Conservation (phyloP, 2,329 filamentous ascomycete species). For the Microdochium nivale region DNA sequence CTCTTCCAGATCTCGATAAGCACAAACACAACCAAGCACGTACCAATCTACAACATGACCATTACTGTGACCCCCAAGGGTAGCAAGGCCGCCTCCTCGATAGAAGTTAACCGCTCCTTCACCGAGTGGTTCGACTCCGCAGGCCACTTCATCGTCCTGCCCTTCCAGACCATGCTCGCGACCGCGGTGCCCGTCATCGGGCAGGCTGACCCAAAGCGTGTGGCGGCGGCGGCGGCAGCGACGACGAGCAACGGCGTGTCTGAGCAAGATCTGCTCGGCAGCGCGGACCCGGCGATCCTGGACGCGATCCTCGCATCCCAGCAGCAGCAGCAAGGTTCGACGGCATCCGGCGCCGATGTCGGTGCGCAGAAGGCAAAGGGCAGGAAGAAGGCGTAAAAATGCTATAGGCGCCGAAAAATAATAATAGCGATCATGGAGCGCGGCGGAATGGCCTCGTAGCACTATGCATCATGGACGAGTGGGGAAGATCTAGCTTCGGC, state of each 20-base stretch:
- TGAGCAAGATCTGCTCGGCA: slow-evolving; percentile 21
- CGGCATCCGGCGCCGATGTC: slow-evolving; percentile 11
- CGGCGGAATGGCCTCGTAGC: background rate
- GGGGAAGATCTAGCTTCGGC: too few species aligned
- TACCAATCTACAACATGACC: slow-evolving; percentile 70
- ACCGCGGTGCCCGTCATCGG: slow-evolving; percentile 59
- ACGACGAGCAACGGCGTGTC: background rate
- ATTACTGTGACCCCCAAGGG: slow-evolving; percentile 43
- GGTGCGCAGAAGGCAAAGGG: slow-evolving; percentile 20
- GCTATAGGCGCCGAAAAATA: background rate
- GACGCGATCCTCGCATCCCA: slow-evolving; percentile 22
- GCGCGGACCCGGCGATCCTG: slow-evolving; percentile 35
- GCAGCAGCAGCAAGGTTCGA: background rate
- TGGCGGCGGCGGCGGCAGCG: slow-evolving; percentile 19
- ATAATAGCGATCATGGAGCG: background rate
- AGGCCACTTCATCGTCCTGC: slow-evolving; percentile 63
- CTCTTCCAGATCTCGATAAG: slow-evolving; percentile 58
- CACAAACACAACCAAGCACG: slow-evolving; percentile 68
- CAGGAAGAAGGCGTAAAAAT: slow-evolving; percentile 18
- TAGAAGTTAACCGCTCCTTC: slow-evolving; percentile 57
- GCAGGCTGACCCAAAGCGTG: slow-evolving; percentile 53
- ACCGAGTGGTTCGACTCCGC: slow-evolving; percentile 66
- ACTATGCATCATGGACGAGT: too few species aligned
- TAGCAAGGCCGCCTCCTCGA: slow-evolving; percentile 19
- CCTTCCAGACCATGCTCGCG: slow-evolving; percentile 73